Conservation (phyloP, 306 rosid species). For the Boehmeria nivea region DNA sequence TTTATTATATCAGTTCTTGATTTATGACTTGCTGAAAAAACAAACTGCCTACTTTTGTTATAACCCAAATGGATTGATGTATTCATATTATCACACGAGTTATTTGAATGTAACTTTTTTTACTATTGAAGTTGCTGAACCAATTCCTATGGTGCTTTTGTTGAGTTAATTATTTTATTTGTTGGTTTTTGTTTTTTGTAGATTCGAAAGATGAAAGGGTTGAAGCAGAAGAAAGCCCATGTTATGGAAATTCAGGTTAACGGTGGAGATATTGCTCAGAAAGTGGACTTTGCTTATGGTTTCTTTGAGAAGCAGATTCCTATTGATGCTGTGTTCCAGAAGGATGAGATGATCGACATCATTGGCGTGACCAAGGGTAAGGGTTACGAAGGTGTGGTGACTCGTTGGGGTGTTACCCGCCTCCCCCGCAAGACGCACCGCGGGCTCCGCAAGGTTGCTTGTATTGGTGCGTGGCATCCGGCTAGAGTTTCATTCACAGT, state of each 20-base stretch:
- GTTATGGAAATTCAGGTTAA: conserved; percentile 15
- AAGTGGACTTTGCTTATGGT: conserved; percentile 15
- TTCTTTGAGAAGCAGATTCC: conserved; percentile 19
- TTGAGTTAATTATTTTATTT: too few species aligned
- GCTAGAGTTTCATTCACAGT: conserved; percentile 17
- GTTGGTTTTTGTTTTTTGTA: too few species aligned
- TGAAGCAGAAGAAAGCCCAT: conserved; percentile 18
- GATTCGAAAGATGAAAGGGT: conserved; percentile 12
- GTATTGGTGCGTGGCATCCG: conserved; percentile 19
- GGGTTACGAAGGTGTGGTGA: conserved; percentile 17
- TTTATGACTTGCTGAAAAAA: too few species aligned
- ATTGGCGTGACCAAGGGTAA: conserved; percentile 17
- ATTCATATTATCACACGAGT: too few species aligned
- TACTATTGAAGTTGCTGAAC: too few species aligned
- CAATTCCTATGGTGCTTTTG: too few species aligned
- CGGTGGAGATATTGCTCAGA: conserved; percentile 9
- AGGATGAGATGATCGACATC: conserved; percentile 15
- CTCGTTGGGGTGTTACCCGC: conserved; percentile 19
- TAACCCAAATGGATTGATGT: too few species aligned
- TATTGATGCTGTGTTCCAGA: conserved; percentile 12
- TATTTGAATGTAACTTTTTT: too few species aligned
- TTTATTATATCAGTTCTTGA: too few species aligned
- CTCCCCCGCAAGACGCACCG: conserved; percentile 14
- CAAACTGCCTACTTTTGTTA: too few species aligned
- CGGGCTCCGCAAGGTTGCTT: conserved; percentile 13